Percentiles rank a stretch among this genome's conserved stretches.
Evolutionary conservation across 805 yeast species (phyloP).

Genomic region (Yamadazyma paraphyllophila): DNA sequence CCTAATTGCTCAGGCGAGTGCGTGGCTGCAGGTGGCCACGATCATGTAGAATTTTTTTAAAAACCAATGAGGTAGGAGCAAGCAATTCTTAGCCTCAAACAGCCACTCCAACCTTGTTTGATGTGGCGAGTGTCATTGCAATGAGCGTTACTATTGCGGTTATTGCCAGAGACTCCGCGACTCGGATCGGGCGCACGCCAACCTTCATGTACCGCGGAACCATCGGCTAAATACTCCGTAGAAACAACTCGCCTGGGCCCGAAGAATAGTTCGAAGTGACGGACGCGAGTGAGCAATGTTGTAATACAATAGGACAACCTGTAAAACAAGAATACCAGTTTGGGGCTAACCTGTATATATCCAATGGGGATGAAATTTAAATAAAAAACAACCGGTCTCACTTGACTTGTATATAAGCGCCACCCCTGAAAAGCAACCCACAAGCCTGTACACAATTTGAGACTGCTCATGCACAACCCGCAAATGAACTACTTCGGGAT

Average conservation of each 20-base stretch:
- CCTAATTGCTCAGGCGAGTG: background rate
- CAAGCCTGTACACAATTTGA: background rate
- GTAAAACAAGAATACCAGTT: background rate
- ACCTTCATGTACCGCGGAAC: too few species aligned
- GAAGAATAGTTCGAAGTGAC: background rate
- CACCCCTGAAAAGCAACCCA: background rate
- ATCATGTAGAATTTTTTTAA: background rate
- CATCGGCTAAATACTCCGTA: too few species aligned
- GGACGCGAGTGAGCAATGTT: background rate
- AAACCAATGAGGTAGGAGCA: background rate
- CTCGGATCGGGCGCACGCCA: too few species aligned
- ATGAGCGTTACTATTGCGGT: too few species aligned
- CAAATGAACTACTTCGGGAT: background rate
- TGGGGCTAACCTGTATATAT: background rate
- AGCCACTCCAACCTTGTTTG: background rate
- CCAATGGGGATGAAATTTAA: background rate
- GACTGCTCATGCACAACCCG: background rate
- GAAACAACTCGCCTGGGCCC: too few species aligned
- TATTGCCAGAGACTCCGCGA: too few species aligned
- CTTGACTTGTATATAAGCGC: background rate
- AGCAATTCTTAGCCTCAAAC: constrained; percentile 1
- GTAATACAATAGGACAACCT: background rate
- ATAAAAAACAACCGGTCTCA: background rate
- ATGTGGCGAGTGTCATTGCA: background rate
- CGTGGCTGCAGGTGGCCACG: background rate